Base-by-base conservation (phyloP, 768 basidiomycete species). In the Tylopilus intermedius region DNA sequence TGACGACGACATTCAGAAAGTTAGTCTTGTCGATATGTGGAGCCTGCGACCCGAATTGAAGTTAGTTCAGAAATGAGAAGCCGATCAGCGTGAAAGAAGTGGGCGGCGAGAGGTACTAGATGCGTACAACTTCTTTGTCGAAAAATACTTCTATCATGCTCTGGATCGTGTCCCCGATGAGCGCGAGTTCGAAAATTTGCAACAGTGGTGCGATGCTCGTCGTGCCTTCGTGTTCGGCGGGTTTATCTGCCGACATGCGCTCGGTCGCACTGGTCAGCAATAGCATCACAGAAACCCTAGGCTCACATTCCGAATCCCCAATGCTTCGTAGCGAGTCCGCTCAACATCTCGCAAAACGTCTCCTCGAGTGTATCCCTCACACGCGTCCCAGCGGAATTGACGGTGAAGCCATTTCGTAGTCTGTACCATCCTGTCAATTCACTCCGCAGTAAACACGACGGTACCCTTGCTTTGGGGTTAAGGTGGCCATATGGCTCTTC, bases 81-180 rank as follows among this genome's bases (percentile, higher is more conserved):
- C 13, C 14, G 4, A 8, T 22, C 18, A 22, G 39, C 13, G 29
- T 4, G 5, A 4, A 30, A 15, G 29, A 43, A 26, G 21, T 32
- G n/a, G 6, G 5, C 18, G 7, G 33, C n/a, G 35, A 29, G 14
- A 4, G 18, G 1, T 18, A 18, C 18, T 7, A 14, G 37, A 6
- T 2, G 52, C 84, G 26, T 55, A 89, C 91, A 71, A 98, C 73
- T 62, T 96, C 95, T 63, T 94, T 94, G 65, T 98, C 96, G 64
- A 95, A 99, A 68, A 94, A 99, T 2, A 96, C 96, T 60, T 99
- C 93, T 6, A 96, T 83, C 84, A 98, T 97, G 15, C 86, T 91
- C 70, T 95, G 92, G 41, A 98, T 97, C 14, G 91, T 99, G 65
- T 99, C 95, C 1, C 94, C 96, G 13, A 98, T 76, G 71, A 98